phyloP scores from a whole-genome alignment of 1,284 basidiomycete species.

The Trichosporon ovoides region DNA sequence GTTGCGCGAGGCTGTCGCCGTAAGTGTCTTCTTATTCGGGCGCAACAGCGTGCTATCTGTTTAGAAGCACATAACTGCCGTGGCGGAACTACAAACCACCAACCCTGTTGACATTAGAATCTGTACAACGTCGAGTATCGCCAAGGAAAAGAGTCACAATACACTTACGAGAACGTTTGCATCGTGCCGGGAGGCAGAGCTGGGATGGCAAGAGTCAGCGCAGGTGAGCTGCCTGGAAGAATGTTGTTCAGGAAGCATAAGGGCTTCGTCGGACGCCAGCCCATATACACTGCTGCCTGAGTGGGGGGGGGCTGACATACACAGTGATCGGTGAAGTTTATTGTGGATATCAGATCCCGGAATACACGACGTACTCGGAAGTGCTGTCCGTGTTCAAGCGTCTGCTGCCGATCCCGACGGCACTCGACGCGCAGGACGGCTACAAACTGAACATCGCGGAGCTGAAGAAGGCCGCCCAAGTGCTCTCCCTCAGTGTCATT shows the following conservation, averaged over 20 bases:
- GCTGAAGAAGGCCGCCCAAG: constrained; percentile 60
- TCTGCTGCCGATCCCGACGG: constrained; percentile 81
- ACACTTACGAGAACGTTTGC: constrained; percentile 73
- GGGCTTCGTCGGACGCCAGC: background rate
- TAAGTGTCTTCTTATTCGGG: too few species aligned
- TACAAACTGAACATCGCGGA: constrained; percentile 67
- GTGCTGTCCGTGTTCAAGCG: constrained; percentile 80
- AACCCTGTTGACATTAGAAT: constrained; percentile 52
- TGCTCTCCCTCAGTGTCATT: constrained; percentile 76
- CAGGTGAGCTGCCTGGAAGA: constrained; percentile 55
- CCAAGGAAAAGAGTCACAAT: constrained; percentile 69
- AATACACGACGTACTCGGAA: constrained; percentile 53
- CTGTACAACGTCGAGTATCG: constrained; percentile 86
- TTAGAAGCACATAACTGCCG: constrained; percentile 55
- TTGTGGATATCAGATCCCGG: constrained; percentile 39
- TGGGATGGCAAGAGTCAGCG: constrained; percentile 81
- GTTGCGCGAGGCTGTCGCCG: constrained; percentile 35
- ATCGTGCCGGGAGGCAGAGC: constrained; percentile 72
- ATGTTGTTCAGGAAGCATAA: too few species aligned
- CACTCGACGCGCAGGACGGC: constrained; percentile 47
- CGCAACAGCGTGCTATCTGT: background rate
- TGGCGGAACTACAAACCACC: too few species aligned
- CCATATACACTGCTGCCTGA: background rate
- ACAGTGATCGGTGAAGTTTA: constrained; percentile 36
- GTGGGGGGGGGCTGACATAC: background rate